Evolutionary conservation across 2,329 filamentous ascomycete genomes (phyloP), one percentile per base, ranked within the genome.

Genomic region (Chaetoscypha palmicola): DNA sequence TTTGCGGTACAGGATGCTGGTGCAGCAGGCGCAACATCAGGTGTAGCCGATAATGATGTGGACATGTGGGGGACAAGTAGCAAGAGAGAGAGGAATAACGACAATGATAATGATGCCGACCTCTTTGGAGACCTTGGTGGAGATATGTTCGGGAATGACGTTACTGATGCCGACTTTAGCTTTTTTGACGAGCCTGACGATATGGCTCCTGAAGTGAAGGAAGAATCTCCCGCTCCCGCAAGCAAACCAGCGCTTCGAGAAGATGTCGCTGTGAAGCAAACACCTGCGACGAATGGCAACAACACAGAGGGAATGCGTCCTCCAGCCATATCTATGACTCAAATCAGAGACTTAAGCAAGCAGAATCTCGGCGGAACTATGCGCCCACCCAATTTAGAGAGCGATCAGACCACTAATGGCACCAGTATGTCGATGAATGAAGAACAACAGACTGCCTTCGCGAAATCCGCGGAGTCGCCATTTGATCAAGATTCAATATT

Each of bases 101-200:
- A 57, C 9, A 55, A 54, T 32, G 52, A 54, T 32, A 51, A 55
- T 36, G 58, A 59, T 35, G 58, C 52, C 23, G 73, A 73, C 19
- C 66, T 87, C 4, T 86, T 86, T 57, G 81, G 74, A 16, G 82
- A 86, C 43, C 70, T 85, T 52, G 79, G 79, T 10, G 76, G 74
- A 7, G 81, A 86, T 52, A 76, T 83, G 53, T 87, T 86, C 63
- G 79, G 74, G n/a, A 77, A 66, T 24, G 67, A 80, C 52, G 72
- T 91, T n/a, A 89, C 83, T 1, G 86, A 92, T 54, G 85, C 79
- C 4, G 86, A 92, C 58, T 91, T 91, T 60, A 86, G 77, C 59
- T 91, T 90, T 62, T 91, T 91, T 54, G 85, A 91, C 55, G 80
- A 83, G 48, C 69, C 70, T 46, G 67, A 63, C 46, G 58, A 38